Percentiles rank a stretch among this genome's conserved stretches.
phyloP scores from a whole-genome alignment of 208 protist species.

The Entamoeba moshkovskii region DNA sequence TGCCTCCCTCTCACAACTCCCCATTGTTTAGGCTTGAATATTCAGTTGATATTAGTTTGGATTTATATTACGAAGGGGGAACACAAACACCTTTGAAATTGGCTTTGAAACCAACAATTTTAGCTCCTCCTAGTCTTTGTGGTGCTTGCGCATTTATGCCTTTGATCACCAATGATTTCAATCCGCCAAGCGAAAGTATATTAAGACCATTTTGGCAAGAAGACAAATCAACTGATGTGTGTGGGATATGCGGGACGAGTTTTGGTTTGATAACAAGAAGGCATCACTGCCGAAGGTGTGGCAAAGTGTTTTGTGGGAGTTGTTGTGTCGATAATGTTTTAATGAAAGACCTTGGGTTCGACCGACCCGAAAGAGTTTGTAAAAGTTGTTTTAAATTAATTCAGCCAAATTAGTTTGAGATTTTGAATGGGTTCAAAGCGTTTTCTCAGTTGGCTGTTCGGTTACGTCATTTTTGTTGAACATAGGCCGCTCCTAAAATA shows the following conservation, averaged over 20 bases:
- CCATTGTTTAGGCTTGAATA: not conserved
- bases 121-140: not conserved
- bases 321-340: constrained; percentile 12
- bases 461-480: no score
- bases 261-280: constrained; percentile 26
- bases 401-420: no score
- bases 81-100: not conserved
- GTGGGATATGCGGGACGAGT: constrained; percentile 5
- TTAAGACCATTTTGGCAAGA: constrained; percentile 17
- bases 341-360: not conserved
- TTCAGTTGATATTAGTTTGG: not conserved
- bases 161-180: not conserved
- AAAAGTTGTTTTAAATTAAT: not conserved
- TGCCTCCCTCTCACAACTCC: not conserved
- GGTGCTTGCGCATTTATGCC: not conserved
- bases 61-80: not conserved
- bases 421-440: no score
- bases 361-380: not conserved
- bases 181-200: not conserved
- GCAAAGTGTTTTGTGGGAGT: constrained; percentile 14
- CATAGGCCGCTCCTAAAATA: no score
- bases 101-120: not conserved
- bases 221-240: constrained; percentile 9
- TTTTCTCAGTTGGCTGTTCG: no score
- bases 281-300: constrained; percentile 31